Percentiles rank a stretch among this genome's conserved stretches.
These are phyloP conservation scores for Posidonia oceanica DNA, from an alignment of 116 monocot species.

Conservation along the genomic window DNA sequence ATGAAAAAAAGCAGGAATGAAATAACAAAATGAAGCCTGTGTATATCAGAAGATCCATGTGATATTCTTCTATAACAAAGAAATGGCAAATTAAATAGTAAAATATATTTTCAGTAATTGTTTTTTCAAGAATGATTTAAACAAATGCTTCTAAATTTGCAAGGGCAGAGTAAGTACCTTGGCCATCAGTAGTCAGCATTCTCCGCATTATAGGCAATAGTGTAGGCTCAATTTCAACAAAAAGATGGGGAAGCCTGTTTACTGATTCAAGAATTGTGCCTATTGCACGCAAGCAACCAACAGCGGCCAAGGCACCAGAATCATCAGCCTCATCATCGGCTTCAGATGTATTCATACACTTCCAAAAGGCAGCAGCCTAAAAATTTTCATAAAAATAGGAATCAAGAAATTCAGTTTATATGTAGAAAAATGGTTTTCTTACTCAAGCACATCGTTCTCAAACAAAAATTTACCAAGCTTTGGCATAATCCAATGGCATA, in stretches of 20 bases:
- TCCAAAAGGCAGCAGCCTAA: constrained; percentile 95
- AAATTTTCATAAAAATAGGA: background rate
- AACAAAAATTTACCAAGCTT: constrained; percentile 53
- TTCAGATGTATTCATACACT: constrained; percentile 73
- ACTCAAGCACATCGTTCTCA: background rate
- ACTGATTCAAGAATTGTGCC: constrained; percentile 97
- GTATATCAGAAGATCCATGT: too few species aligned
- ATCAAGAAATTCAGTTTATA: background rate
- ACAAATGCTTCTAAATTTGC: background rate
- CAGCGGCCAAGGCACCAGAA: constrained; percentile 88
- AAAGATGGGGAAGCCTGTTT: constrained; percentile 87
- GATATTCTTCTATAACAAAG: too few species aligned
- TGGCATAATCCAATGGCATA: constrained; percentile 97
- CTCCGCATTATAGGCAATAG: constrained; percentile 82
- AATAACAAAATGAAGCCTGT: background rate
- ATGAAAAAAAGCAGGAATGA: background rate
- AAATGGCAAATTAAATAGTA: background rate
- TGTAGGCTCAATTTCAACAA: constrained; percentile 79
- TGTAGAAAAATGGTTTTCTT: too few species aligned
- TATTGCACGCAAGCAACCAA: constrained; percentile 95
- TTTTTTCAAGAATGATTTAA: background rate
- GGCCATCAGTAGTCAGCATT: constrained; percentile 92
- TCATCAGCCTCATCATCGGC: constrained; percentile 84
- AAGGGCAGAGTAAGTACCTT: constrained; percentile 42
- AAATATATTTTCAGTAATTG: background rate